Evolutionary conservation across 805 yeast genomes (phyloP), one percentile per base, ranked within the genome.

Genomic region (Metschnikowia baotianmanensis): DNA sequence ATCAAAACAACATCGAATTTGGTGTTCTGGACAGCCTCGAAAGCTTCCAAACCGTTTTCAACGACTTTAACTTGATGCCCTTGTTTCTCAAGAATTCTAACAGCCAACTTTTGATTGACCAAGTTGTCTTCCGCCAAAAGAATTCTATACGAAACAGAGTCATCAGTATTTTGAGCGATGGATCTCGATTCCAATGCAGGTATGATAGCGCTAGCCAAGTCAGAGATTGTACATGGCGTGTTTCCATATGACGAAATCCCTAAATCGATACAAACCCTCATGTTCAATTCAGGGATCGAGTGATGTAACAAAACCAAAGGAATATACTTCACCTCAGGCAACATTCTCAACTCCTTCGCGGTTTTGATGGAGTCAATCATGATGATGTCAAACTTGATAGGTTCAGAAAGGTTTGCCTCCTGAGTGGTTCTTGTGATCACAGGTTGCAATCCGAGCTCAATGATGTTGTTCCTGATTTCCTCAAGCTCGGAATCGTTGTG

Each of bases 211-310:
- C 88, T 83, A 3, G 93, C 95, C 50, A 87, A 70, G 55, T 88
- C 96, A 36, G 83, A 77, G 9, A 82, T 77, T 0, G 90, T 78
- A 57, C 95, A 86, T 17, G 96, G 96, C 1, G 93, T 84, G 58
- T 86, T 87, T 33, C 96, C 96, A 58, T 85, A 86, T 0, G 93
- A 83, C 9, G 91, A 83, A 40, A 87, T 87, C 53, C 95, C 96
- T 47, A 87, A 69, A 58, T 88, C 95, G 28, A 87, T 71, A 60
- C 96, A 88, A 31, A 82, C 74, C 61, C 86, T 78, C 81, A 87
- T 82, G 54, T 83, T 86, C 53, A 86, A 76, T 34, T 80, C 80
- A 3, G 93, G 88, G 28, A 83, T 77, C 38, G 83, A 78, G 30
- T 85, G 88, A 51, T 82, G 87, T 48, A 87, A 66, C 39, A 87